Percentiles rank a stretch among this genome's conserved stretches.
Evolutionary conservation across 305 asterid species (phyloP).

Genomic region (Rubia occidens): DNA sequence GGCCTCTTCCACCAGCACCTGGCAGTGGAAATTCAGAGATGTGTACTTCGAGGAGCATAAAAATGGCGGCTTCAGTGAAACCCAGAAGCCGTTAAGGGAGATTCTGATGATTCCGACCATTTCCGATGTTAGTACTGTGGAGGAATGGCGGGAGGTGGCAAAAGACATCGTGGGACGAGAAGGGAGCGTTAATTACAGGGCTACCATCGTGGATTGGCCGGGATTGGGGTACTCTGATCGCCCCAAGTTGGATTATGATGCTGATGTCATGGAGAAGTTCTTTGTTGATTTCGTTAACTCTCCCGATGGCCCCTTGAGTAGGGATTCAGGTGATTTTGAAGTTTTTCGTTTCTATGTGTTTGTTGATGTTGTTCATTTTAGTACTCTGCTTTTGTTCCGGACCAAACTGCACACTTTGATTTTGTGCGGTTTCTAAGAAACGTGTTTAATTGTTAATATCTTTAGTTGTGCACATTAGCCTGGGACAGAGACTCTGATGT

Average conservation of each 20-base stretch:
- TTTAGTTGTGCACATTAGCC: neutral
- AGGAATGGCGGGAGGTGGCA: constrained; percentile 82
- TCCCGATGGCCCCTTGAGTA: constrained; percentile 53
- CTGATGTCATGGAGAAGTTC: constrained; percentile 80
- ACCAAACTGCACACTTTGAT: neutral
- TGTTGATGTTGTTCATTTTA: neutral
- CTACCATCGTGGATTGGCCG: constrained; percentile 91
- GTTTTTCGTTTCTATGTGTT: neutral
- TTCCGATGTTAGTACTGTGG: constrained; percentile 89
- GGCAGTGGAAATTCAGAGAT: constrained; percentile 69
- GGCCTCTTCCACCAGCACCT: constrained; percentile 33
- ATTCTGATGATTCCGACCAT: constrained; percentile 72
- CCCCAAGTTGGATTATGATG: constrained; percentile 70
- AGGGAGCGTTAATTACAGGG: constrained; percentile 42
- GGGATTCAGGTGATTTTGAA: constrained; percentile 28
- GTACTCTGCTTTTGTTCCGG: neutral
- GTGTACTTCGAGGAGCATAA: constrained; percentile 58
- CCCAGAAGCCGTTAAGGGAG: constrained; percentile 38
- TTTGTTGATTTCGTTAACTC: constrained; percentile 59
- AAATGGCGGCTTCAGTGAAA: constrained; percentile 16
- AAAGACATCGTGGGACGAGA: constrained; percentile 49
- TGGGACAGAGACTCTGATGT: neutral
- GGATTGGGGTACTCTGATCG: constrained; percentile 83
- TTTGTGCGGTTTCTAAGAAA: neutral
- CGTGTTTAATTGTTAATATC: neutral